Evolutionary conservation across 306 rosid genomes (phyloP), one percentile per base, ranked within the genome.

Genomic region (Quercus suber): DNA sequence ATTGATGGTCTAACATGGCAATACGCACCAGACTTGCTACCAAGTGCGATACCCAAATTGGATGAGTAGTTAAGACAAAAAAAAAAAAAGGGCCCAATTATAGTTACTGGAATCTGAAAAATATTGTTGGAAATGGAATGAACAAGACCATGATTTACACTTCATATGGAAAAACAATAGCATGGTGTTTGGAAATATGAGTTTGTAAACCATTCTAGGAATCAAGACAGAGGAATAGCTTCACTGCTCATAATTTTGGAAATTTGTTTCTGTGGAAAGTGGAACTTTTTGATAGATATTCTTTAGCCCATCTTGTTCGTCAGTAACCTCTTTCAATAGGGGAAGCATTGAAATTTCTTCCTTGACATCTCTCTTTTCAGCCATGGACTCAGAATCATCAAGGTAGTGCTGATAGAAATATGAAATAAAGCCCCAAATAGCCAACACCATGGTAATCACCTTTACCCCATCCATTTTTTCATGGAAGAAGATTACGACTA

Each of bases 351-450:
- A 43, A 65, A 33, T 17, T 43, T 18, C n/a, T 1, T 18, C 19
- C 3, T 43, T 15, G 17, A 4, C 71, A 20, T 65, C 35, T 65
- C 25, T 33, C 18, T 65, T 20, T 64, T 59, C 49, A 7, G 49
- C 6, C 64, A 55, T 83, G 7, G 74, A 6, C 31, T 74, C 55
- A 0, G 41, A 30, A 59, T 83, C 81, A 1, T 88, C 89, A 1
- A 86, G 84, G 53, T 86, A 77, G 37, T 84, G 77, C 64, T 90
- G 94, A 79, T 90, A 88, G 4, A 63, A 75, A 49, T 84, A 90
- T 1, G 94, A 90, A 41, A 79, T 61, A 58, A 88, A 82, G 0
- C 92, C 92, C 90, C 92, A 88, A 18, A 84, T 23, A 17, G 89
- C 87, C 84, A 90, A 75, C 56, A 84, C 43, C 88, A 86, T 28